These are phyloP conservation scores for Clonostachys byssicola DNA, from an alignment of 2,329 filamentous ascomycete species.

Conservation along the genomic window DNA sequence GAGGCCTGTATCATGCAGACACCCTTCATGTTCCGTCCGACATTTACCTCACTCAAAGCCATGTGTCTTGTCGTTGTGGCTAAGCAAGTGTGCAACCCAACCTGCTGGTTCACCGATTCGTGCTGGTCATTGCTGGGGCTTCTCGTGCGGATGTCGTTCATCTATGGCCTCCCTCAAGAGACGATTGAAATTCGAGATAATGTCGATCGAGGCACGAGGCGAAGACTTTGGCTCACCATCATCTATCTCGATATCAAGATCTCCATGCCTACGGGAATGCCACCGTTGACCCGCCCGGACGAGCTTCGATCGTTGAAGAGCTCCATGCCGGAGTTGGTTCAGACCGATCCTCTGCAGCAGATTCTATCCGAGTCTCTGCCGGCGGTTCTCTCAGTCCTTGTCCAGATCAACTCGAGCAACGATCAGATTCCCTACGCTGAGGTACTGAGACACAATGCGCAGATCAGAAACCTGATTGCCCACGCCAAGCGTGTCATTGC, in stretches of 20 bases:
- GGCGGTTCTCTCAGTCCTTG: slow-evolving; percentile 19
- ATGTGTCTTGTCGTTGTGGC: slow-evolving; percentile 25
- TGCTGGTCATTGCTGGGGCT: slow-evolving; percentile 26
- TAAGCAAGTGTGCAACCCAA: slow-evolving; percentile 28
- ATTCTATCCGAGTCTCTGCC: slow-evolving; percentile 23
- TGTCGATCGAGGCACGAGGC: slow-evolving; percentile 17
- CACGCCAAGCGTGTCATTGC: slow-evolving; percentile 19
- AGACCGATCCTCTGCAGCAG: slow-evolving; percentile 21
- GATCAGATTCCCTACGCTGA: slow-evolving; percentile 23
- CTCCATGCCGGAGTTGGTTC: slow-evolving; percentile 6
- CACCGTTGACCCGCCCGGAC: slow-evolving; percentile 22
- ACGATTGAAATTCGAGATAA: slow-evolving; percentile 13
- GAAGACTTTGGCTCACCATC: slow-evolving; percentile 26
- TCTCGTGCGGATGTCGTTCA: slow-evolving; percentile 24
- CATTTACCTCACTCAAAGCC: slow-evolving; percentile 19
- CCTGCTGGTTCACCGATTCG: slow-evolving; percentile 28
- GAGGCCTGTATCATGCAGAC: slow-evolving; percentile 30
- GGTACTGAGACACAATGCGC: slow-evolving; percentile 21
- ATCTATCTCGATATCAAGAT: slow-evolving; percentile 27
- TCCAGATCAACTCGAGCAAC: slow-evolving; percentile 22
- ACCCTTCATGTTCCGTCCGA: slow-evolving; percentile 29
- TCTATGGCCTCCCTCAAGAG: slow-evolving; percentile 24
- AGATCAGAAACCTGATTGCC: slow-evolving; percentile 23
- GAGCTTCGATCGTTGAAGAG: slow-evolving; percentile 17
- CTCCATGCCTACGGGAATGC: slow-evolving; percentile 26